A percentile compares a stretch with the other conserved stretches of the same genome.
These are phyloP conservation scores for Bonnemaisonia californica DNA, from an alignment of 31 red algal species.

Conservation along the genomic window DNA sequence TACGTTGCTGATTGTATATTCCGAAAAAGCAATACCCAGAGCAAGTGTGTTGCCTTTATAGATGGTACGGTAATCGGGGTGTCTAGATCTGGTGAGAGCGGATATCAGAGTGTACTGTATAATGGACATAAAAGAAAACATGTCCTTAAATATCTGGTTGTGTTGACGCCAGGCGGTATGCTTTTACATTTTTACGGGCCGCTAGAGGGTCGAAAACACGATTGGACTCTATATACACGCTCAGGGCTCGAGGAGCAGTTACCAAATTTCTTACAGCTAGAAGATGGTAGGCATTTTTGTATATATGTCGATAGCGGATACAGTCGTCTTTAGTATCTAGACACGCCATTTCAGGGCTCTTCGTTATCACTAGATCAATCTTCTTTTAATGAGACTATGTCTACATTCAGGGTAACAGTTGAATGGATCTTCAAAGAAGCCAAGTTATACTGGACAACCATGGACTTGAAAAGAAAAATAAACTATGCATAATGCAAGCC, in stretches of 20 bases:
- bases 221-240: too few species aligned
- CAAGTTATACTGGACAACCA: slow-evolving; percentile 14
- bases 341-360: neutral
- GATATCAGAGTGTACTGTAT: neutral
- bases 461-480: slow-evolving; percentile 30
- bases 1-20: too few species aligned
- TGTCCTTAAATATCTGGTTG: slow-evolving; percentile 2
- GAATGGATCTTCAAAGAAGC: neutral
- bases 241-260: too few species aligned
- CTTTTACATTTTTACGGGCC: slow-evolving; percentile 1
- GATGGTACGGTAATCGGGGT: neutral
- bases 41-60: too few species aligned
- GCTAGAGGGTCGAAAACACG: neutral
- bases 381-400: neutral
- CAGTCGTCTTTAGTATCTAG: neutral
- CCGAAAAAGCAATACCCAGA: too few species aligned
- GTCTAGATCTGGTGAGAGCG: neutral
- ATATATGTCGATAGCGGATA: neutral
- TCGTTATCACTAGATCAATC: neutral
- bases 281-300: neutral
- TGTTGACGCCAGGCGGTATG: too few species aligned
- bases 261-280: too few species aligned
- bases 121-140: too few species aligned
- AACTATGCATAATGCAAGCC: slow-evolving; percentile 11
- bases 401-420: neutral